Percentiles rank a stretch among this genome's conserved stretches.
These are phyloP conservation scores for Cryptosporidium canis DNA, from an alignment of 169 alveolate species.

Conservation along the genomic window DNA sequence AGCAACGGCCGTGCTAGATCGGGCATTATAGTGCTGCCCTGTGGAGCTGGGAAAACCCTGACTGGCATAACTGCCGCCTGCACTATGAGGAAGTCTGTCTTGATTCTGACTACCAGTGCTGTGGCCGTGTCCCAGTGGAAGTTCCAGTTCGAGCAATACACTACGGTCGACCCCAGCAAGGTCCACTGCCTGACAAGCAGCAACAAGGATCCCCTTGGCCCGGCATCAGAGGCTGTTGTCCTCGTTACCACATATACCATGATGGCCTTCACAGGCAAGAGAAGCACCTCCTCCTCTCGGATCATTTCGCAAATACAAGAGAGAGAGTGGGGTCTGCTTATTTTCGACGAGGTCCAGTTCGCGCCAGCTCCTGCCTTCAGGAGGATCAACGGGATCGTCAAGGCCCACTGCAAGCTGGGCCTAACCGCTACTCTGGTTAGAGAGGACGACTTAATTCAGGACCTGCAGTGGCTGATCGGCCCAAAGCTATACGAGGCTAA, in stretches of 20 bases:
- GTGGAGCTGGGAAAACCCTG: conserved; percentile 99
- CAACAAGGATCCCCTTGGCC: conserved; percentile 87
- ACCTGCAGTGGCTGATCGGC: conserved; percentile 98
- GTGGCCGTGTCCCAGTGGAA: conserved; percentile 94
- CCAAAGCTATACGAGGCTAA: conserved; percentile 99
- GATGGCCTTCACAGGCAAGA: conserved; percentile 92
- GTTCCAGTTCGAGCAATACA: conserved; percentile 88
- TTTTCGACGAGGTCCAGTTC: conserved; percentile 98
- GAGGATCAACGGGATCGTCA: conserved; percentile 85
- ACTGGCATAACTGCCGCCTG: conserved; percentile 99
- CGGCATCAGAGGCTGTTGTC: conserved; percentile 90
- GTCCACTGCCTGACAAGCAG: conserved; percentile 95
- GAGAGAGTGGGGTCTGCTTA: conserved; percentile 97
- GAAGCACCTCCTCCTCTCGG: conserved; percentile 87
- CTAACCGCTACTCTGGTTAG: conserved; percentile 99
- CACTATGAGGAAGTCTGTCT: conserved; percentile 93
- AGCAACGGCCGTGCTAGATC: conserved; percentile 98
- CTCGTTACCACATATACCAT: conserved; percentile 95
- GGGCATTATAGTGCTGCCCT: conserved; percentile 98
- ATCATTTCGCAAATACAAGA: conserved; percentile 87
- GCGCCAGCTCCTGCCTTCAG: conserved; percentile 98
- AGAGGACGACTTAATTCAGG: conserved; percentile 97
- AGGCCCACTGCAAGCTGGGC: conserved; percentile 96
- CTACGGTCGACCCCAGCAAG: conserved; percentile 87
- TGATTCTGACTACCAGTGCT: conserved; percentile 90